These are phyloP conservation scores for Kwoniella sp. DNA, from an alignment of 768 basidiomycete species.

Conservation along the genomic window DNA sequence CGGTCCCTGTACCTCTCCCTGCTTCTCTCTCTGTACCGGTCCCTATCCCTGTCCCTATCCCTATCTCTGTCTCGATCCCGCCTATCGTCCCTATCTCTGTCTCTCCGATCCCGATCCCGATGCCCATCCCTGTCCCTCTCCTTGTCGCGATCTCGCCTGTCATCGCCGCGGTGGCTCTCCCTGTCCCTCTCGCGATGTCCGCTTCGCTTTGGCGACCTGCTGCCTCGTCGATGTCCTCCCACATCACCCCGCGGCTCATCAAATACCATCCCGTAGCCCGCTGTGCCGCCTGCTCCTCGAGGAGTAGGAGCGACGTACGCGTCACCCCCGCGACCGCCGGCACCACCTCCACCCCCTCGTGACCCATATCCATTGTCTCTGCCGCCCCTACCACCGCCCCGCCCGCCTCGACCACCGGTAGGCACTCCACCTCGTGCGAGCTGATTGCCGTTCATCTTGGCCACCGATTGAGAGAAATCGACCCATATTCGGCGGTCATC, in stretches of 20 bases:
- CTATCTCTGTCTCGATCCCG: conserved; percentile 16
- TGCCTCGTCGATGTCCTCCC: neutral
- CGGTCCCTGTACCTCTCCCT: conserved; percentile 13
- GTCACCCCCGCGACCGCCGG: neutral
- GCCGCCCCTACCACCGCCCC: conserved; percentile 57
- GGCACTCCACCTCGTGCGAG: conserved; percentile 50
- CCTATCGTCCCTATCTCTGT: conserved; percentile 37
- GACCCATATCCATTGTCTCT: conserved; percentile 44
- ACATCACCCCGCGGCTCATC: neutral
- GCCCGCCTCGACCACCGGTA: conserved; percentile 38
- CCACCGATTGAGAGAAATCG: conserved; percentile 97
- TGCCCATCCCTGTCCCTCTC: conserved; percentile 24
- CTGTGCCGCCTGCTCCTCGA: conserved; percentile 10
- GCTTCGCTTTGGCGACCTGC: neutral
- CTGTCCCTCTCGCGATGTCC: conserved; percentile 9
- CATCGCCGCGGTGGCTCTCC: conserved; percentile 14
- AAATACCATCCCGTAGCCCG: conserved; percentile 18
- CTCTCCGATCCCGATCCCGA: conserved; percentile 26
- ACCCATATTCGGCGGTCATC: conserved; percentile 96
- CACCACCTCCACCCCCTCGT: neutral
- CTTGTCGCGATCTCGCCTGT: conserved; percentile 5
- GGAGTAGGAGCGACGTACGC: conserved; percentile 8
- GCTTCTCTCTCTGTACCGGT: conserved; percentile 12
- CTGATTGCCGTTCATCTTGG: conserved; percentile 69
- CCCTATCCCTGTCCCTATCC: conserved; percentile 9